Evolutionary conservation across 2,329 filamentous ascomycete species (phyloP), one percentile per base, ranked within the genome.

Genomic region (Purpureocillium lavendulum): DNA sequence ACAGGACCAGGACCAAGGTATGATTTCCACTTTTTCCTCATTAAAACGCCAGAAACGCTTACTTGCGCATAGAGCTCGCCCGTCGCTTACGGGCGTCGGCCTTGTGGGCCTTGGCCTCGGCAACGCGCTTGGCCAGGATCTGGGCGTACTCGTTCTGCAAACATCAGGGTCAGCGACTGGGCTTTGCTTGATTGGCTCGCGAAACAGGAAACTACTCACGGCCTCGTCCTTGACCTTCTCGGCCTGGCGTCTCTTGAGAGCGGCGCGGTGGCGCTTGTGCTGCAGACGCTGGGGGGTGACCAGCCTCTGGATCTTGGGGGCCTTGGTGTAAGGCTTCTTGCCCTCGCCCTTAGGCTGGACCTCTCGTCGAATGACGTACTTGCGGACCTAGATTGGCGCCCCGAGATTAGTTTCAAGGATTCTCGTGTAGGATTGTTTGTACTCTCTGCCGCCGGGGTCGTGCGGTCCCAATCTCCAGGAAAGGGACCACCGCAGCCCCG

Each of bases 301-400:
- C 61, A 98, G 87, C 69, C 92, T 87, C 83, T 98, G 92, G 75
- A 98, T 98, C 81, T 90, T 94, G 71, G 92, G 92, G 61, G 92
- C 92, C 87, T 98, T 98, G 84, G 90, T 96, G 84, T 97, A 97
- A 60, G 89, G 73, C 75, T 87, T 84, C 77, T 92, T 94, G 74
- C 88, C 90, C 80, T 97, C 92, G 65, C 83, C 85, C 84, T 94
- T 94, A 67, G 87, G 86, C 76, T 88, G 82, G 62, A 98, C 82
- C 71, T 97, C 92, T 70, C 92, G 92, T 69, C 92, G 92, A 65
- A 98, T 97, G 71, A 98, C 92, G 77, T 95, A 98, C 79, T 97
- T 96, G 79, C 92, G 90, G 73, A 92, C 85, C 85, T 90, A 75
- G 58, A 17, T 59, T 58, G 54, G 49, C 52, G 55, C 47, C 40